These are phyloP conservation scores for Debaryomycetaceae sp. DNA, from an alignment of 1,139 yeast genomes.

Conservation along the genomic window DNA sequence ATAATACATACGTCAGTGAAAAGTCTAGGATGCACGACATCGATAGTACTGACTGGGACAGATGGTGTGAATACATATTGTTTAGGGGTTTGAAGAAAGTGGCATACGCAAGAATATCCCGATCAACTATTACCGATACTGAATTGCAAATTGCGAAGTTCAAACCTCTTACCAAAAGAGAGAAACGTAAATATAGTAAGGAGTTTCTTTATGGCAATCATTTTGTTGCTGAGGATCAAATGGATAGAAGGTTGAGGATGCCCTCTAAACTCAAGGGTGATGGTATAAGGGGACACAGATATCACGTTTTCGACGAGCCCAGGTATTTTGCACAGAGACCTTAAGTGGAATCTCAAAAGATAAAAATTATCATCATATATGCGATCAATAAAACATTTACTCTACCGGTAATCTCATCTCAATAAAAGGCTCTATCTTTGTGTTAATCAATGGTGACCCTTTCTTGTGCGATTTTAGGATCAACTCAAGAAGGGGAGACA, in stretches of 20 bases:
- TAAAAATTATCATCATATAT: too few relatives aligned
- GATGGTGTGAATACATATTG: slow-evolving; percentile 97
- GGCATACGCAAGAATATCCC: slow-evolving; percentile 90
- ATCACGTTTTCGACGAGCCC: slow-evolving; percentile 91
- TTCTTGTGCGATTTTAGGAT: too few relatives aligned
- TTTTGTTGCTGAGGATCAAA: slow-evolving; percentile 52
- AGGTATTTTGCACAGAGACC: slow-evolving; percentile 58
- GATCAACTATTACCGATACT: slow-evolving; percentile 94
- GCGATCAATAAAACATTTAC: not conserved
- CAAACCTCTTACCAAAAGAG: slow-evolving; percentile 52
- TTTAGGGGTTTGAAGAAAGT: slow-evolving; percentile 83
- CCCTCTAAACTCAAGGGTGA: slow-evolving; percentile 86
- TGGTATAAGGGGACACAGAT: slow-evolving; percentile 90
- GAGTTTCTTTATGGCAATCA: slow-evolving; percentile 52
- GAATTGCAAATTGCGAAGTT: slow-evolving; percentile 95
- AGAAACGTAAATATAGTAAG: slow-evolving; percentile 33
- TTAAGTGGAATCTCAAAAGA: too few relatives aligned
- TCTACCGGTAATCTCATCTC: not conserved
- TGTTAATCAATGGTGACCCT: not conserved
- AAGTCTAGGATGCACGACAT: slow-evolving; percentile 87
- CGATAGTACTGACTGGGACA: slow-evolving; percentile 90
- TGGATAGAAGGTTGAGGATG: slow-evolving; percentile 66
- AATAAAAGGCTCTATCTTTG: not conserved
- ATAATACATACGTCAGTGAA: slow-evolving; percentile 84
- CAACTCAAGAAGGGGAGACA: too few relatives aligned